Evolutionary conservation across 345 rosid genomes (phyloP).

Genomic region (Eucalyptus fibrosa): DNA sequence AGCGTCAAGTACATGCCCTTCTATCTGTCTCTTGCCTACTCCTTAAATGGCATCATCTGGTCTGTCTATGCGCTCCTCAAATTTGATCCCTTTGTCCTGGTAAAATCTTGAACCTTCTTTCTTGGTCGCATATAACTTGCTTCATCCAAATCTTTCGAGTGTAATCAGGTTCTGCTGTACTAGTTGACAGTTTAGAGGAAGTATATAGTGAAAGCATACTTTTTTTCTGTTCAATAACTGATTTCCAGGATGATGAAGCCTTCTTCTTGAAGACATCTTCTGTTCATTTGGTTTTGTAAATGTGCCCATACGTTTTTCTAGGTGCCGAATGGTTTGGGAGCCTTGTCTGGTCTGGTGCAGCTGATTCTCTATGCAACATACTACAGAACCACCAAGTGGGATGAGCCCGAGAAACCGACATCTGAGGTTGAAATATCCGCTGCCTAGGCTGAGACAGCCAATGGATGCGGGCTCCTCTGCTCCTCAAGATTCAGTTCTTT

Average conservation of each 20-base stretch:
- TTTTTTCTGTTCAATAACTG: neutral
- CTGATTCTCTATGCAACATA: conserved; percentile 23
- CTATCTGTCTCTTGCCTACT: conserved; percentile 35
- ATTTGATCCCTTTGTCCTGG: conserved; percentile 50
- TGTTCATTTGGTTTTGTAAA: neutral
- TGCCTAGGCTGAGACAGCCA: neutral
- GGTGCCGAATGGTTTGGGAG: conserved; percentile 38
- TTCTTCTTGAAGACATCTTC: neutral
- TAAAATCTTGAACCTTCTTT: neutral
- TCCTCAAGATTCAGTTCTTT: neutral
- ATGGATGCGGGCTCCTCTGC: neutral
- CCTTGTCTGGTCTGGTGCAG: conserved; percentile 33
- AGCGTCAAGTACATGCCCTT: conserved; percentile 90
- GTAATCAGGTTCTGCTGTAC: neutral
- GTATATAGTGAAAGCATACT: neutral
- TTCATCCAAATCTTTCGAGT: neutral
- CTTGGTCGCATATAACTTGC: neutral
- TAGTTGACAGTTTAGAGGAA: neutral
- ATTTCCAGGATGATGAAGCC: neutral
- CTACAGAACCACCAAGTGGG: conserved; percentile 33
- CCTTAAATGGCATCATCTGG: conserved; percentile 49
- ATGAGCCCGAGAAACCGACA: conserved; percentile 1
- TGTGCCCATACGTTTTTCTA: neutral
- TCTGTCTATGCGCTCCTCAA: conserved; percentile 31
- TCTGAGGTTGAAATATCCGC: conserved; percentile 10